Evolutionary conservation across 148 eudicot genomes (phyloP).

Genomic region (Silene latifolia): DNA sequence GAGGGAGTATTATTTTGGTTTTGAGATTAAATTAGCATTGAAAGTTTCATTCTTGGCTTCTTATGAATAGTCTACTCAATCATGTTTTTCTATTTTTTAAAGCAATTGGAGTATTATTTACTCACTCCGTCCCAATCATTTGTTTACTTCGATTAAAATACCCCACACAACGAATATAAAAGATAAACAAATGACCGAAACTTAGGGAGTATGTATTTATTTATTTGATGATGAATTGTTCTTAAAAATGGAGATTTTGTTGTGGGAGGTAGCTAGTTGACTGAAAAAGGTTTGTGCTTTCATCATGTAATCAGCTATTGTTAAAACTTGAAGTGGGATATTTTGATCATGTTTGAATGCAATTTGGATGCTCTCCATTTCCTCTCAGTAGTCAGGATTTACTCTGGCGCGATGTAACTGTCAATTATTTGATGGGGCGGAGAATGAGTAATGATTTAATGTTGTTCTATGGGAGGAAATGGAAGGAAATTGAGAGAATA

Average conservation of each 20-base stretch:
- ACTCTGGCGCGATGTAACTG: too few species aligned
- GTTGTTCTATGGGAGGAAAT: too few species aligned
- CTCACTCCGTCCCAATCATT: too few species aligned
- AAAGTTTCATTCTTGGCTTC: conserved; percentile 1
- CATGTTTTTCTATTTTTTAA: background rate
- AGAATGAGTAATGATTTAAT: too few species aligned
- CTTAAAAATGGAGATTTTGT: background rate
- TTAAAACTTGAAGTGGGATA: background rate
- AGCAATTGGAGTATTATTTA: background rate
- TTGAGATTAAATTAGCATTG: background rate
- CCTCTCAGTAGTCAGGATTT: too few species aligned
- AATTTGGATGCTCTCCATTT: background rate
- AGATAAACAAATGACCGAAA: too few species aligned
- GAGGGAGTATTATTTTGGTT: too few species aligned
- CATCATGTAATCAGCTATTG: background rate
- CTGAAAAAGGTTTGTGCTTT: background rate
- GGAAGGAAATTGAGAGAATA: too few species aligned
- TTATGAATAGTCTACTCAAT: background rate
- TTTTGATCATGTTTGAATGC: background rate
- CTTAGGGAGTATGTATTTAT: background rate
- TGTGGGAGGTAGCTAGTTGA: background rate
- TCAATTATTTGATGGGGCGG: too few species aligned
- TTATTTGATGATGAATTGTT: background rate
- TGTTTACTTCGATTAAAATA: too few species aligned
- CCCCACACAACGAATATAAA: too few species aligned